phyloP scores from a whole-genome alignment of 208 protist genomes.

The Lotmaria passim region DNA sequence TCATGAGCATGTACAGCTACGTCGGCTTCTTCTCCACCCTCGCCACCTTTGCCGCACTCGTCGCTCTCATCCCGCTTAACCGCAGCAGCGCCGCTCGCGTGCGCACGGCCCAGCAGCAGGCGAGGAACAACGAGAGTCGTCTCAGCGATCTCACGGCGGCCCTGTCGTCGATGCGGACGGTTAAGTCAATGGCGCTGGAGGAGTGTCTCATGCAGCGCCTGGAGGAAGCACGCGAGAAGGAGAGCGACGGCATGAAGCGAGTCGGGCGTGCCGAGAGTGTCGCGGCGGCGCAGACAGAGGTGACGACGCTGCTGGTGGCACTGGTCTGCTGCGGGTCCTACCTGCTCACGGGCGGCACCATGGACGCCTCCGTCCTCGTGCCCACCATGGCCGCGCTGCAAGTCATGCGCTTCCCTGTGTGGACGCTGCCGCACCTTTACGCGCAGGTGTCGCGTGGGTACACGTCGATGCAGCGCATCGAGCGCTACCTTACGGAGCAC shows the following conservation, averaged over 20 bases:
- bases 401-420: conserved; percentile 74
- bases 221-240: conserved; percentile 39
- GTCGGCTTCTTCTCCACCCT: conserved; percentile 66
- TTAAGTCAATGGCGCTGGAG: conserved; percentile 78
- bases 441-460: conserved; percentile 62
- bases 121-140: conserved; percentile 52
- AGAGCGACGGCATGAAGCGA: conserved; percentile 52
- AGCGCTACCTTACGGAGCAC: conserved; percentile 49
- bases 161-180: conserved; percentile 70
- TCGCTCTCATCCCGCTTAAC: conserved; percentile 69
- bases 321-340: conserved; percentile 68
- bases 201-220: conserved; percentile 45
- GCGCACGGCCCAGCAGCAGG: conserved; percentile 56
- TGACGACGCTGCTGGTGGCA: conserved; percentile 63
- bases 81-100: conserved; percentile 46
- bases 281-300: conserved; percentile 57
- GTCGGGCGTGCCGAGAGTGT: conserved; percentile 50
- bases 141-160: conserved; percentile 66
- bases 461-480: conserved; percentile 64
- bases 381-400: conserved; percentile 76
- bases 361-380: conserved; percentile 69
- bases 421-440: conserved; percentile 67
- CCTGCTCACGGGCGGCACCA: conserved; percentile 55
- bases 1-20: conserved; percentile 73
- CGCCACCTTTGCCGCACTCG: conserved; percentile 52